Percentiles rank a stretch among this genome's conserved stretches.
phyloP scores from a whole-genome alignment of 352 stramenopile genomes.

The Pythium utonaiense region DNA sequence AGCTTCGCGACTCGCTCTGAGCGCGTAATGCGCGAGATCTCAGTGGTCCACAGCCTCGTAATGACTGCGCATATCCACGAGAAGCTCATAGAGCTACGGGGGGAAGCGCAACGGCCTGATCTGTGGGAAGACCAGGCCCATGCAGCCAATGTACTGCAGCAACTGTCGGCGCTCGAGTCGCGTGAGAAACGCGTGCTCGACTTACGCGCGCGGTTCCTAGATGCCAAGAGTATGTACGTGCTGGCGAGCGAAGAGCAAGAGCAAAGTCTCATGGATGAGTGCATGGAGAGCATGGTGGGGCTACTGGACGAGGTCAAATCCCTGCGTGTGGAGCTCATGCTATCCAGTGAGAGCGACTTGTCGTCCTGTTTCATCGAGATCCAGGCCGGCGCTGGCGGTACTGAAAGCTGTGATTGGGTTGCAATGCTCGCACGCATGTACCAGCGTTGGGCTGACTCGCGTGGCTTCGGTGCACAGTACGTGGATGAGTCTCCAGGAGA shows the following conservation, averaged over 20 bases:
- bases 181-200: slow-evolving; percentile 35
- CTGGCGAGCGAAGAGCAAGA: slow-evolving; percentile 65
- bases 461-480: slow-evolving; percentile 66
- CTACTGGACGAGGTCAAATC: slow-evolving; percentile 42
- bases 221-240: slow-evolving; percentile 58
- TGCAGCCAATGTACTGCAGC: slow-evolving; percentile 54
- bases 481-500: slow-evolving; percentile 85
- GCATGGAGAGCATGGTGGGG: slow-evolving; percentile 34
- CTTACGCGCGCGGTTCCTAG: slow-evolving; percentile 44
- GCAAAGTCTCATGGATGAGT: slow-evolving; percentile 45
- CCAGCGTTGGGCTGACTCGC: slow-evolving; percentile 47
- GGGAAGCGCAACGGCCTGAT: slow-evolving; percentile 35
- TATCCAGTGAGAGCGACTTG: slow-evolving; percentile 49
- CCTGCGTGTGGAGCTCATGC: slow-evolving; percentile 58
- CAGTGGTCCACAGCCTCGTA: slow-evolving; percentile 50
- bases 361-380: slow-evolving; percentile 79
- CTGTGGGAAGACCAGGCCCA: slow-evolving; percentile 65
- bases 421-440: slow-evolving; percentile 97
- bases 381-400: slow-evolving; percentile 86
- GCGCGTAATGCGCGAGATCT: slow-evolving; percentile 38
- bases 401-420: slow-evolving; percentile 96
- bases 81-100: slow-evolving; percentile 39
- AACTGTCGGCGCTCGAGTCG: slow-evolving; percentile 52
- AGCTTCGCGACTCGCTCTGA: slow-evolving; percentile 37
- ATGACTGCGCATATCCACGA: slow-evolving; percentile 31